Base-by-base conservation (phyloP, 108 stramenopile genomes). In the Nitzschia sp. region DNA sequence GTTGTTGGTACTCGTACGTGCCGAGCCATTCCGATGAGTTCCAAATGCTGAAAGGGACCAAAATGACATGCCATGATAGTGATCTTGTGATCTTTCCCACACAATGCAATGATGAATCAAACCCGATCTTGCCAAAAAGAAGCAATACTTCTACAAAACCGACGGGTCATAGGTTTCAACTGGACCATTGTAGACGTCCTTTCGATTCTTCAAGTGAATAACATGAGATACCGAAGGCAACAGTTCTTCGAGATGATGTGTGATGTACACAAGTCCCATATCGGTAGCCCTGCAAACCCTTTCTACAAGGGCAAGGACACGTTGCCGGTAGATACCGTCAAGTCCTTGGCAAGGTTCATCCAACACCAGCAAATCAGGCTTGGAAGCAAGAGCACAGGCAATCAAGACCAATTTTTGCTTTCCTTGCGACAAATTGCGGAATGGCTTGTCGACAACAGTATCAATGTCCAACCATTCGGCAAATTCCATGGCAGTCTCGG, bases 341-440 rank as follows among this genome's bases (percentile, higher is more conserved):
- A 92, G 72, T 12, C 87, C 91, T 69, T 89, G 88, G 24, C 78
- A 80, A 0, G 85, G 85, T 73, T 92, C 91, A 55, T 90, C 91
- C 51, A 92, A 57, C 15, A 92, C 74, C 43, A 92, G 58, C 8
- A 92, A 65, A 17, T 63, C 58, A 20, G 91, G 91, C n/a, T 80
- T 64, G 21, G 59, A 66, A 9, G 87, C 83, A 21, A 92, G 52
- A 26, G 88, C 80, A 9, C 80, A 67, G 6, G 80, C 86, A 41
- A 92, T 67, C 41, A 92, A 79, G 1, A 83, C 70, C n/a, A 92
- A 17, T 55, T 88, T 88, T 77, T 92, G 91, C 64, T 92, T 63
- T 48, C 91, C 91, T 61, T 92, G 91, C n/a, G 86, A 87, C 21
- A 92, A 73, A 1, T 63, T 50, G 19, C 65, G 50, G 60, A 92